Conservation (phyloP, 2,329 filamentous ascomycete species). For the Aureobasidium sp. region DNA sequence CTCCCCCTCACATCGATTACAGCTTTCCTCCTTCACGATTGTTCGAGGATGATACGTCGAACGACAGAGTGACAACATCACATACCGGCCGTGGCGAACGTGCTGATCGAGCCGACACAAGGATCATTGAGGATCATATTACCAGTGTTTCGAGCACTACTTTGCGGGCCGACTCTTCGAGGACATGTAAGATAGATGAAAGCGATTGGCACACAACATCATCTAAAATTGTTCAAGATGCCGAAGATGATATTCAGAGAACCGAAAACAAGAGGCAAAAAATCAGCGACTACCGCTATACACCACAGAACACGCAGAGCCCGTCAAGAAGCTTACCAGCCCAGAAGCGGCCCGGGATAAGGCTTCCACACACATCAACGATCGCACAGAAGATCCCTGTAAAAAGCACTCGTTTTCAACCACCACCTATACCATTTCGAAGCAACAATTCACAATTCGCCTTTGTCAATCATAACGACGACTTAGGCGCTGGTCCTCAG, state of each 20-base stretch:
- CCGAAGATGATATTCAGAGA: not conserved
- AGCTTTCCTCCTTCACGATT: not conserved
- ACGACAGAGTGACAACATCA: not conserved
- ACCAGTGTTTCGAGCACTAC: slow-evolving; percentile 7
- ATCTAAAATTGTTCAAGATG: not conserved
- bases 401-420: not conserved
- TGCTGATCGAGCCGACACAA: not conserved
- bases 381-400: not conserved
- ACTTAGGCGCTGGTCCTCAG: not conserved
- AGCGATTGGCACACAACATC: not conserved
- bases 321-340: not conserved
- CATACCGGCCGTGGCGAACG: not conserved
- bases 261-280: not conserved
- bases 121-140: not conserved
- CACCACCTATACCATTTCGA: not conserved
- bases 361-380: not conserved
- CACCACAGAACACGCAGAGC: not conserved
- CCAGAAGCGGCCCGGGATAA: not conserved
- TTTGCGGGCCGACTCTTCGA: slow-evolving; percentile 1
- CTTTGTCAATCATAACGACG: not conserved
- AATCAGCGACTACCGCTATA: not conserved
- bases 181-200: not conserved
- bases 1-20: not conserved
- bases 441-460: not conserved
- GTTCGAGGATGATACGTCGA: not conserved